Evolutionary conservation across 75 land plant species (phyloP).

Genomic region (Gnetum montanum): DNA sequence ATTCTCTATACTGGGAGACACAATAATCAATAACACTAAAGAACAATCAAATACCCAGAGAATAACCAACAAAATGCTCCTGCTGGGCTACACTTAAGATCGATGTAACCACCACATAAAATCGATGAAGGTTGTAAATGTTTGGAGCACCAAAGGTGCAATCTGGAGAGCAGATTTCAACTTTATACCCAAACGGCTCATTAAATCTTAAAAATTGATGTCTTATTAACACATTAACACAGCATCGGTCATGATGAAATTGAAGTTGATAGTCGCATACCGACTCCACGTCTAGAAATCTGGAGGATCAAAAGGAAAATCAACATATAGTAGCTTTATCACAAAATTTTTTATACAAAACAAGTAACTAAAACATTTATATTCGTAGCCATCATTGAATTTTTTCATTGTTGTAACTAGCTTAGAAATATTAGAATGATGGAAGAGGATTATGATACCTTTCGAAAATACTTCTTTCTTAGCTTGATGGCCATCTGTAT

Average conservation of each 20-base stretch:
- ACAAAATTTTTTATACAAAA: neutral
- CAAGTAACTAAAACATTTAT: neutral
- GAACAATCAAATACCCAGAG: conserved; percentile 1
- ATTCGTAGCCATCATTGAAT: neutral
- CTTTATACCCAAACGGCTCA: neutral
- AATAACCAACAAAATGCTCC: neutral
- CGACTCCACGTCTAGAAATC: neutral
- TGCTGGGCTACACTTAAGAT: no score
- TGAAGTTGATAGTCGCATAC: neutral
- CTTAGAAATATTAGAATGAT: neutral
- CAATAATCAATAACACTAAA: neutral
- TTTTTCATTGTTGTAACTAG: neutral
- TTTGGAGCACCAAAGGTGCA: no score
- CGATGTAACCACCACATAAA: no score
- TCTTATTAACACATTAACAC: no score
- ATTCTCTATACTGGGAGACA: neutral
- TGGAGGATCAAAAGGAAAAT: neutral
- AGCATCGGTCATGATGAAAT: no score
- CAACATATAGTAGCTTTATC: neutral
- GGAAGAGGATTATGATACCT: conserved; percentile 25
- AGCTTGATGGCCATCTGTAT: conserved; percentile 60
- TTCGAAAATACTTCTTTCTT: conserved; percentile 57
- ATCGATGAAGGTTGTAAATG: no score
- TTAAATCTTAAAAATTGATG: no score
- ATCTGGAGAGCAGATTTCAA: no score